Percentiles rank a stretch among this genome's conserved stretches.
Conservation (phyloP, 352 stramenopile genomes). For the Pythium pyrilobum region DNA sequence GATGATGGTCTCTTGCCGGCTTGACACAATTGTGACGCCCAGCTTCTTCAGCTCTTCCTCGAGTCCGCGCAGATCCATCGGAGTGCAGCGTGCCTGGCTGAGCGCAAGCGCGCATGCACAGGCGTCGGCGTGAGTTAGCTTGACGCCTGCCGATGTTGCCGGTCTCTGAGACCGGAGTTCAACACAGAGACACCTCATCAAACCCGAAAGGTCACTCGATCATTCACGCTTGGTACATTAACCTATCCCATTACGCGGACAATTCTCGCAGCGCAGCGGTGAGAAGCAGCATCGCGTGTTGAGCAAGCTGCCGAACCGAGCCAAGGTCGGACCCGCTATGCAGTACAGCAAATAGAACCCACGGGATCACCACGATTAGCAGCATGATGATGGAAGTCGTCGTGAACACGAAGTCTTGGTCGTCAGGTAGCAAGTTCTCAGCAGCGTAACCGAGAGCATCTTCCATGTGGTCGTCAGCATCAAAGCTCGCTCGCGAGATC, state of each 20-base stretch:
- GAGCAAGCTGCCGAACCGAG: constrained; percentile 15
- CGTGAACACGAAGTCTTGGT: constrained; percentile 11
- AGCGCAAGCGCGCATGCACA: too few relatives aligned
- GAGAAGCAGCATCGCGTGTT: constrained; percentile 12
- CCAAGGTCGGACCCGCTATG: constrained; percentile 14
- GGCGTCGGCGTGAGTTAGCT: too few relatives aligned
- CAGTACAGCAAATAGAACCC: constrained; percentile 25
- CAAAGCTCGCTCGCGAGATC: constrained; percentile 9
- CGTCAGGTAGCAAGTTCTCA: constrained; percentile 13
- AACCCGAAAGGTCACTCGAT: constrained; percentile 29
- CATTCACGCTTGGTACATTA: constrained; percentile 12
- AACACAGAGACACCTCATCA: constrained; percentile 9
- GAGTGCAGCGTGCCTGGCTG: background rate
- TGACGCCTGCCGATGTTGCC: too few relatives aligned
- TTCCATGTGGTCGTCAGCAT: constrained; percentile 22
- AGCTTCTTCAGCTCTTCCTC: constrained; percentile 83
- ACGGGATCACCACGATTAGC: constrained; percentile 23
- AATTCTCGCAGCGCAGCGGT: constrained; percentile 11
- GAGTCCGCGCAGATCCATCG: constrained; percentile 43
- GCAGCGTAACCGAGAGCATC: constrained; percentile 28
- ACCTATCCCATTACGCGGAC: constrained; percentile 19
- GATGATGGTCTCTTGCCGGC: constrained; percentile 70
- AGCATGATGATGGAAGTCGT: constrained; percentile 19
- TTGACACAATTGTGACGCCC: constrained; percentile 65
- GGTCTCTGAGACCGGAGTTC: too few relatives aligned